phyloP scores from a whole-genome alignment of 345 rosid species.

The Hibiscus tridactylites region DNA sequence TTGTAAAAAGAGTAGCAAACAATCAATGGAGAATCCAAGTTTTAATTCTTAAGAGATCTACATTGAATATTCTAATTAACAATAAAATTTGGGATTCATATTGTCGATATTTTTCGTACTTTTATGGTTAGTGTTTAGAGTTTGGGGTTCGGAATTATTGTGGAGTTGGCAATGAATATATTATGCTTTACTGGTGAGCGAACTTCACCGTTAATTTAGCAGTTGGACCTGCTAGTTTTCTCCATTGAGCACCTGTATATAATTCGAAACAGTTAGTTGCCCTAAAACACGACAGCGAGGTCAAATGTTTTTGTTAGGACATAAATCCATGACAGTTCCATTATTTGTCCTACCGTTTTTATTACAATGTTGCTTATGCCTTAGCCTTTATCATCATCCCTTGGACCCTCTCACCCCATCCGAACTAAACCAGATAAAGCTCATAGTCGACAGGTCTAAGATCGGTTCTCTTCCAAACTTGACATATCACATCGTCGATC shows the following conservation, averaged over 20 bases:
- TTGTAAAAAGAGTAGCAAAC: neutral
- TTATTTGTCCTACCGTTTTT: constrained; percentile 23
- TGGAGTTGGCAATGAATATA: neutral
- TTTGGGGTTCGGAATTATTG: neutral
- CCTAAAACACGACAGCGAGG: constrained; percentile 10
- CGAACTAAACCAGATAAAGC: constrained; percentile 47
- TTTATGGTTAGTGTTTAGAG: too few species aligned
- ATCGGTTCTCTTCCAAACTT: constrained; percentile 33
- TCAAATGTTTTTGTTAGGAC: neutral
- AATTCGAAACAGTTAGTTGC: neutral
- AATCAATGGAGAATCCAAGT: neutral
- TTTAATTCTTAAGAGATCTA: neutral
- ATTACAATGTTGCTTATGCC: constrained; percentile 18
- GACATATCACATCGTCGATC: constrained; percentile 56
- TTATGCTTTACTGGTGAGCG: neutral
- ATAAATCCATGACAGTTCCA: constrained; percentile 27
- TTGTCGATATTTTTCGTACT: too few species aligned
- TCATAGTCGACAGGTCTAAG: constrained; percentile 32
- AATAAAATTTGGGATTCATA: too few species aligned
- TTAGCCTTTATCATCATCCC: constrained; percentile 40
- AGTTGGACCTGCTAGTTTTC: neutral
- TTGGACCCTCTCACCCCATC: constrained; percentile 52
- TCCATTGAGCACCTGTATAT: neutral
- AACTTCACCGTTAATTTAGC: neutral
- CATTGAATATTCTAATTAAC: neutral